Evolutionary conservation across 1,139 yeast genomes (phyloP), one percentile per base, ranked within the genome.

Genomic region (Protomyces macrosporus): DNA sequence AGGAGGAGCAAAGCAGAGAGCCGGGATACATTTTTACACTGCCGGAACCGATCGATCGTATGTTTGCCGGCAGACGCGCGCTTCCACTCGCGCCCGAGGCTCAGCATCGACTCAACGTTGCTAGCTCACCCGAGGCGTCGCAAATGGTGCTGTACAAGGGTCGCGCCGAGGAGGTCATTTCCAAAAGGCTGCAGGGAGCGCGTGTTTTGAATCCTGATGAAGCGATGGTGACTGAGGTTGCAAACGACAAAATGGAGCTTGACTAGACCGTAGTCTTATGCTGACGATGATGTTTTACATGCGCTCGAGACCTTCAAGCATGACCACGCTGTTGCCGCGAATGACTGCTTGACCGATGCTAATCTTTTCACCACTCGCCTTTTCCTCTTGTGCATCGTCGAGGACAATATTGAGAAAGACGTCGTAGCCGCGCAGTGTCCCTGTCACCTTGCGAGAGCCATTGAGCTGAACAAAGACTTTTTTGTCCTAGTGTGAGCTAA

Each of bases 381-480:
- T 77, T 67, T 81, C 86, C 72, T 88, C 95, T 33, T 84, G 79
- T 0, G 93, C 90, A 61, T 87, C 88, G 54, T 84, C 88, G 40
- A 88, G 73, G 0, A 90, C 90, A 40, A 88, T 76, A 72, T 88
- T 89, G 70, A 88, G 75, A 72, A 88, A 88, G 10, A 83, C 85
- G 72, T 89, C 97, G 72, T 84, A 89, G 9, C 96, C 96, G 72
- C 88, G 79, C 65, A 89, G 79, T 6, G 83, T 81, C 1, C 97
- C 97, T 3, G 82, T 79, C 6, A 89, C 84, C 68, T 82, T 84
- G 65, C 96, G 80, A 16, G 87, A 77, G 6, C 95, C 93, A 72
- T 88, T 88, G 66, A 90, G 78, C 71, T 86, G 88, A 33, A 89
- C 78, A 12, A 84, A 78, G 45, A 89, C 80, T 73, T 84, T 82